Conservation (phyloP, 768 basidiomycete species). For the Boletales sp. region DNA sequence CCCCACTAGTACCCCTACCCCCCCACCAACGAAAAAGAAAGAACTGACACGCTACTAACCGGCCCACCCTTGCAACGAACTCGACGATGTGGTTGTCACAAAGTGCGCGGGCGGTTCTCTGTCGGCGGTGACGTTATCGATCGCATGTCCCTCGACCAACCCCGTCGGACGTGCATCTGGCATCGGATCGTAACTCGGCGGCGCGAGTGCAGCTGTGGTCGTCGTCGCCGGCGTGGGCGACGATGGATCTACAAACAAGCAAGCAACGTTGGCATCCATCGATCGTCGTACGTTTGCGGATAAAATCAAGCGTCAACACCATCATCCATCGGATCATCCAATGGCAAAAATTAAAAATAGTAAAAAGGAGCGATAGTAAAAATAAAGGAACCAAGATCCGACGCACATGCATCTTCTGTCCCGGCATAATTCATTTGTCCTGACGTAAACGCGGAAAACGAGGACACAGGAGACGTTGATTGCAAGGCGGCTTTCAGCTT, state of each 20-base stretch:
- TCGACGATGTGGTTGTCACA: constrained; percentile 20
- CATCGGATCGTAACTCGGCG: constrained; percentile 9
- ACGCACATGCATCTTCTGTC: constrained; percentile 27
- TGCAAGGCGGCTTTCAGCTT: constrained; percentile 26
- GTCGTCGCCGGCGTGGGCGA: background rate
- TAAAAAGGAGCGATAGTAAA: background rate
- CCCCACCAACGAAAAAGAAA: no score
- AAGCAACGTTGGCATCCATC: background rate
- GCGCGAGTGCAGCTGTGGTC: constrained; percentile 3
- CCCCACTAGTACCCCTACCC: no score
- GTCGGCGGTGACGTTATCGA: constrained; percentile 1
- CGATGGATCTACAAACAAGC: constrained; percentile 1
- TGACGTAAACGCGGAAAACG: constrained; percentile 21
- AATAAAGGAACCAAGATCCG: constrained; percentile 9
- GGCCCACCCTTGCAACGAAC: constrained; percentile 30
- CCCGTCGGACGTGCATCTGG: constrained; percentile 7
- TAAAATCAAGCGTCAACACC: no score
- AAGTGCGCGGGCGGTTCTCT: constrained; percentile 8
- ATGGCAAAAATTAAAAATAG: background rate
- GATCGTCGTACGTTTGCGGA: background rate
- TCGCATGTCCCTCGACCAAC: background rate
- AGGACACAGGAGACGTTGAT: constrained; percentile 7
- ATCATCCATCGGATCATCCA: background rate
- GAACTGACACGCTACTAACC: constrained; percentile 7
- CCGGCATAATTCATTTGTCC: constrained; percentile 12